Evolutionary conservation across 306 rosid species (phyloP).

Genomic region (Cicer chorassanicum): DNA sequence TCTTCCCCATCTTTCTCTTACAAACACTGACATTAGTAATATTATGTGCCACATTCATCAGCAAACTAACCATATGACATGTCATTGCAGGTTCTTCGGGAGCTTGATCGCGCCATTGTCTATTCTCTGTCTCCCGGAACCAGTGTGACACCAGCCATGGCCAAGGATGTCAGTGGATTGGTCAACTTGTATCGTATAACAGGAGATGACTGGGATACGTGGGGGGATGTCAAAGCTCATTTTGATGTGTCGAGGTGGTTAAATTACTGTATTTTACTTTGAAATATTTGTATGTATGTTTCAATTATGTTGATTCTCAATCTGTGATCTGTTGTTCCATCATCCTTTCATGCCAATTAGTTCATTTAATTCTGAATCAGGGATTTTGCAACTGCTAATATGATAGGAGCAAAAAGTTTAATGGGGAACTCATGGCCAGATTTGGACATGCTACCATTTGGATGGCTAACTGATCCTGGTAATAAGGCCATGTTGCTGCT

Average conservation of each 20-base stretch:
- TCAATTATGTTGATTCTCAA: slow-evolving; percentile 35
- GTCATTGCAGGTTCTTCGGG: slow-evolving; percentile 69
- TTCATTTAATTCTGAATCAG: slow-evolving; percentile 53
- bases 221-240: slow-evolving; percentile 79
- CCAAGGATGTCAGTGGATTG: slow-evolving; percentile 69
- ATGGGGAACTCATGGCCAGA: slow-evolving; percentile 95
- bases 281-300: slow-evolving; percentile 32
- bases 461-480: slow-evolving; percentile 93
- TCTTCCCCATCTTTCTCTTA: neutral
- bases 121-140: slow-evolving; percentile 97
- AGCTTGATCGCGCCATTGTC: slow-evolving; percentile 68
- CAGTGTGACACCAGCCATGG: slow-evolving; percentile 79
- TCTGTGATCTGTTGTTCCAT: slow-evolving; percentile 30
- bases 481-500: slow-evolving; percentile 19
- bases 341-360: slow-evolving; percentile 9
- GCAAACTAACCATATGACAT: slow-evolving; percentile 30
- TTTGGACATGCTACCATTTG: slow-evolving; percentile 96
- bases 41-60: slow-evolving; percentile 16
- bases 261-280: slow-evolving; percentile 29
- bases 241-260: slow-evolving; percentile 78
- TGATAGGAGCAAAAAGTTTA: slow-evolving; percentile 76
- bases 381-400: slow-evolving; percentile 73
- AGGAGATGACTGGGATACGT: slow-evolving; percentile 95
- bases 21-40: slow-evolving; percentile 3
- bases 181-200: slow-evolving; percentile 91